Evolutionary conservation across 2,329 filamentous ascomycete species (phyloP).

Genomic region (Ambrosiella beaveri): DNA sequence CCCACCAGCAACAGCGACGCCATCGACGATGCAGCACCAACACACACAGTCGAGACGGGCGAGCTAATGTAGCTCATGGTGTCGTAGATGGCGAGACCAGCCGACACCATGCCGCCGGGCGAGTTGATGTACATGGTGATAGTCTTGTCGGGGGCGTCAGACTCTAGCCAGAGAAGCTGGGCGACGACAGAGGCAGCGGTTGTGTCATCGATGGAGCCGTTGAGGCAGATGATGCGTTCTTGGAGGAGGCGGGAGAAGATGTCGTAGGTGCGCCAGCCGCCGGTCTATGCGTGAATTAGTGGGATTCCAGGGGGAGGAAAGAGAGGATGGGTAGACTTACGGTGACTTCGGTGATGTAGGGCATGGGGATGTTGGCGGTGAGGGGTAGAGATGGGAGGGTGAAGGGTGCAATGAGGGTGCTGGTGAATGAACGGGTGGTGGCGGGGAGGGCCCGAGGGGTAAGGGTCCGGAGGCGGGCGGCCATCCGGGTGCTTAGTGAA

Average conservation of each 20-base stretch:
- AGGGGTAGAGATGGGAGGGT: slow-evolving; percentile 15
- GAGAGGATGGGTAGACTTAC: slow-evolving; percentile 19
- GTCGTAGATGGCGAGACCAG: slow-evolving; percentile 79
- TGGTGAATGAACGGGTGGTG: background rate
- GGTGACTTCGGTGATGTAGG: slow-evolving; percentile 40
- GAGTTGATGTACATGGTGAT: slow-evolving; percentile 98
- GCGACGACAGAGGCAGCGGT: slow-evolving; percentile 89
- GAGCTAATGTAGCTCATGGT: slow-evolving; percentile 95
- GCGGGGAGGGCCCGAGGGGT: background rate
- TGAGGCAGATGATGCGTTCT: slow-evolving; percentile 90
- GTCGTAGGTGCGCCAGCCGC: slow-evolving; percentile 60
- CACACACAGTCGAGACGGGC: slow-evolving; percentile 84
- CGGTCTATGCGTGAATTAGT: slow-evolving; percentile 33
- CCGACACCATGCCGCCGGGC: slow-evolving; percentile 77
- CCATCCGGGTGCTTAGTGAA: background rate
- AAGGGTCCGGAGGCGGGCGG: background rate
- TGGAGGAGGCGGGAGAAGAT: slow-evolving; percentile 65
- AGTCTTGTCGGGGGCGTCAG: slow-evolving; percentile 82
- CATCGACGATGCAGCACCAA: slow-evolving; percentile 92
- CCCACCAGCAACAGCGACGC: slow-evolving; percentile 76
- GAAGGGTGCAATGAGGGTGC: background rate
- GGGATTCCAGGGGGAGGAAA: slow-evolving; percentile 17
- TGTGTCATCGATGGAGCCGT: slow-evolving; percentile 76
- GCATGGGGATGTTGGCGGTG: slow-evolving; percentile 34
- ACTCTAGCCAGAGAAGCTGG: slow-evolving; percentile 94